Percentiles rank a stretch among this genome's conserved stretches.
Conservation (phyloP, 2,329 filamentous ascomycete genomes). For the Aspergillus hortae region DNA sequence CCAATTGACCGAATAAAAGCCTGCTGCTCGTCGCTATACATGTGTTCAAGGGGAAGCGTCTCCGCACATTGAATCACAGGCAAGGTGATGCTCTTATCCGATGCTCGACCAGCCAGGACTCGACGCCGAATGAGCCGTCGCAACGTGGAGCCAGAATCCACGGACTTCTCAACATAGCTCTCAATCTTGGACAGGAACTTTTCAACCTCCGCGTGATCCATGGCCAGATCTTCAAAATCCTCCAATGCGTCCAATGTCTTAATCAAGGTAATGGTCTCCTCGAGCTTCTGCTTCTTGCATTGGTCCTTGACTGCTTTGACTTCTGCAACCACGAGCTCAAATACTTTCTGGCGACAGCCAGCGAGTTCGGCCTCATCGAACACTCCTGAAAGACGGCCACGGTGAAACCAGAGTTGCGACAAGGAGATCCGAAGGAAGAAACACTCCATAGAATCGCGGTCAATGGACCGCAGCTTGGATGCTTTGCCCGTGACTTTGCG, state of each 20-base stretch:
- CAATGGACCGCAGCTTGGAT: constrained; percentile 28
- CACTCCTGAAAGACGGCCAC: constrained; percentile 25
- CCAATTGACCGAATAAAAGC: constrained; percentile 34
- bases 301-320: constrained; percentile 33
- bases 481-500: constrained; percentile 26
- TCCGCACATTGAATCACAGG: constrained; percentile 32
- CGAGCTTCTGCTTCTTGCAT: constrained; percentile 32
- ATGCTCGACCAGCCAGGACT: constrained; percentile 28
- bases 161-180: constrained; percentile 31
- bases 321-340: constrained; percentile 31
- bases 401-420: constrained; percentile 31
- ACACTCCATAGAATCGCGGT: constrained; percentile 34
- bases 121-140: constrained; percentile 31
- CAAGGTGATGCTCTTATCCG: constrained; percentile 23
- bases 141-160: constrained; percentile 27
- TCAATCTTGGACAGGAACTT: constrained; percentile 36
- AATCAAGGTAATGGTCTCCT: constrained; percentile 32
- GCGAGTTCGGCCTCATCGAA: constrained; percentile 29
- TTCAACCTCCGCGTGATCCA: constrained; percentile 31
- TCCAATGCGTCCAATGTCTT: constrained; percentile 38
- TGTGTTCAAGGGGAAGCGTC: constrained; percentile 32
- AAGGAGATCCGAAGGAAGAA: constrained; percentile 35
- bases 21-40: constrained; percentile 38
- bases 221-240: constrained; percentile 37
- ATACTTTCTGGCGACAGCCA: constrained; percentile 31